Percentiles rank a stretch among this genome's conserved stretches.
Conservation (phyloP, 352 stramenopile genomes). For the Globisporangium perplexum region DNA sequence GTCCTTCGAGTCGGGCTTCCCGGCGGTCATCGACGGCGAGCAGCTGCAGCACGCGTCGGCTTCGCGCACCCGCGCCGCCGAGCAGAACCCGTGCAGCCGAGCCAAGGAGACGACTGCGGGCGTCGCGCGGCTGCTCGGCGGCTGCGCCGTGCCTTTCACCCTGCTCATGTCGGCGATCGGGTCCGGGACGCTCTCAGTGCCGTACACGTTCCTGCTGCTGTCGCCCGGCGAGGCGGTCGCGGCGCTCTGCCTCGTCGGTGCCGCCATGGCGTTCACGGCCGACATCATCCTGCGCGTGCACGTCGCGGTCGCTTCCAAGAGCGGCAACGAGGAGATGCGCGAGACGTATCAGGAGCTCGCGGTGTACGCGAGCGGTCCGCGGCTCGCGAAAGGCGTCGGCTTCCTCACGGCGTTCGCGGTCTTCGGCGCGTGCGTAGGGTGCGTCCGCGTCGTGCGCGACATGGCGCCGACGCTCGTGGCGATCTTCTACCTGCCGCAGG, state of each 20-base stretch:
- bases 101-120: slow-evolving; percentile 11
- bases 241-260: slow-evolving; percentile 39
- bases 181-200: slow-evolving; percentile 46
- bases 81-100: slow-evolving; percentile 8
- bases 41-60: slow-evolving; percentile 10
- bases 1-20: slow-evolving; percentile 18
- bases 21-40: slow-evolving; percentile 15
- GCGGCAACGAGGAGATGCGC: slow-evolving; percentile 27
- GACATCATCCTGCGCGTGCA: slow-evolving; percentile 60
- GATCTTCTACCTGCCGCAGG: slow-evolving; percentile 22
- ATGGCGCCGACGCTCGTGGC: slow-evolving; percentile 59
- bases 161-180: slow-evolving; percentile 59
- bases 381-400: slow-evolving; percentile 42
- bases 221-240: slow-evolving; percentile 33
- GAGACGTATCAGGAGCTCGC: slow-evolving; percentile 69
- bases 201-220: slow-evolving; percentile 63
- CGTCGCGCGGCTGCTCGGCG: slow-evolving; percentile 3
- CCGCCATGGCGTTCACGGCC: slow-evolving; percentile 69
- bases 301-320: slow-evolving; percentile 33
- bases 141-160: slow-evolving; percentile 22
- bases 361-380: slow-evolving; percentile 41
- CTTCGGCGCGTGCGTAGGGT: slow-evolving; percentile 73
- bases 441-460: slow-evolving; percentile 62
- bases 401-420: slow-evolving; percentile 64
- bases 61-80: neutral